Conservation (phyloP, 768 basidiomycete species). For the Kwoniella shandongensis region DNA sequence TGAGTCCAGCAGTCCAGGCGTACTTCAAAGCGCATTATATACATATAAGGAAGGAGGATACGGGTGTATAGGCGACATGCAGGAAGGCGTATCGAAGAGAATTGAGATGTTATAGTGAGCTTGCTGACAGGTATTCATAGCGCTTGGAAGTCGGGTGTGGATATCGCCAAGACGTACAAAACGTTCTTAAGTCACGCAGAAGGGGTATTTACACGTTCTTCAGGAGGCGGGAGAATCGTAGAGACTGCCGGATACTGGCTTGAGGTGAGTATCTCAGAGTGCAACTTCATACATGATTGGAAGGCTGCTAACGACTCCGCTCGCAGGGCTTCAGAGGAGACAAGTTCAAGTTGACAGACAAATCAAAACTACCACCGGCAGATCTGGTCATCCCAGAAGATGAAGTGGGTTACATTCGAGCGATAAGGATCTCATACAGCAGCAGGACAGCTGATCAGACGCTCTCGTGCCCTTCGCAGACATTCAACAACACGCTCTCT, state of each 20-base stretch:
- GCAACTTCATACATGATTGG: too few relatives aligned
- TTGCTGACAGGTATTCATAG: conserved; percentile 15
- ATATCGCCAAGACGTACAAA: conserved; percentile 25
- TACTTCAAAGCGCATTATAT: background rate
- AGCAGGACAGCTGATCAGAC: background rate
- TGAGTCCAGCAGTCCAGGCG: conserved; percentile 22
- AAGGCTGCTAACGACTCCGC: too few relatives aligned
- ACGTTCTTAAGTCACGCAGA: conserved; percentile 14
- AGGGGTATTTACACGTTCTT: conserved; percentile 34
- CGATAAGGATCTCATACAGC: background rate
- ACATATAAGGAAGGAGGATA: background rate
- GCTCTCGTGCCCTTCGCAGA: conserved; percentile 8
- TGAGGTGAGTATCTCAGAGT: conserved; percentile 31
- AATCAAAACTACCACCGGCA: conserved; percentile 16
- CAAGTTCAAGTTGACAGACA: conserved; percentile 26
- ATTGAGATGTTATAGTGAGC: too few relatives aligned
- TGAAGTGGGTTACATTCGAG: conserved; percentile 16
- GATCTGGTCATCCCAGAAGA: conserved; percentile 41
- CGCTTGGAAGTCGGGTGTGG: conserved; percentile 39
- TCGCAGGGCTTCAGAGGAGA: conserved; percentile 33
- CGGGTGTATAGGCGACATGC: background rate
- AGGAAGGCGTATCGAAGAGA: too few relatives aligned
- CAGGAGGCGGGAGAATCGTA: conserved; percentile 36
- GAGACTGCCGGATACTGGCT: conserved; percentile 45
- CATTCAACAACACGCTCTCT: conserved; percentile 44